These are phyloP conservation scores for Suillus bovinus DNA, from an alignment of 768 basidiomycete species.

Conservation along the genomic window DNA sequence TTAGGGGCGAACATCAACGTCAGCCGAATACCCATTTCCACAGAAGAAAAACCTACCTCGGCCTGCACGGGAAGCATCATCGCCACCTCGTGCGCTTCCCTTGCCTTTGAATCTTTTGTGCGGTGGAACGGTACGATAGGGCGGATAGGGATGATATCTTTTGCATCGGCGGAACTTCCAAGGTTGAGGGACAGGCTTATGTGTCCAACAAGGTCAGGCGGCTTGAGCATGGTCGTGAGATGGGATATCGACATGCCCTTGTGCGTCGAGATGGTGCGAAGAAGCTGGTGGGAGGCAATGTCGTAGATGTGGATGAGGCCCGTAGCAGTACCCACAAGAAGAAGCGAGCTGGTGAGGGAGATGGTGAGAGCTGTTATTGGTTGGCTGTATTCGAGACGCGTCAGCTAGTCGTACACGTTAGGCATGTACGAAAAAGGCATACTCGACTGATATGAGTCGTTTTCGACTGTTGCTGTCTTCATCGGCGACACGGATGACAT, in stretches of 20 bases:
- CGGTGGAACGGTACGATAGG: constrained; percentile 72
- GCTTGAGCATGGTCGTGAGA: constrained; percentile 79
- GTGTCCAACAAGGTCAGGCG: constrained; percentile 85
- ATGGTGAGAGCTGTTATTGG: constrained; percentile 72
- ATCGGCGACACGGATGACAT: constrained; percentile 52
- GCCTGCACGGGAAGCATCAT: constrained; percentile 54
- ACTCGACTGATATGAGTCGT: constrained; percentile 57
- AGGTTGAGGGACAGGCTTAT: constrained; percentile 52
- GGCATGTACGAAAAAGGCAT: constrained; percentile 1
- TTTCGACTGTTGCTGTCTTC: constrained; percentile 50
- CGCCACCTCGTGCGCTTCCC: constrained; percentile 72
- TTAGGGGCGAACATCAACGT: constrained; percentile 7
- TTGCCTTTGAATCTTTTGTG: constrained; percentile 62
- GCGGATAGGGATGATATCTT: constrained; percentile 64
- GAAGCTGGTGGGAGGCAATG: constrained; percentile 84
- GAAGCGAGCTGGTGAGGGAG: constrained; percentile 73
- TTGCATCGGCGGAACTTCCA: constrained; percentile 37
- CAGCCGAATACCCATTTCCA: background rate
- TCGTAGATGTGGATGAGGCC: constrained; percentile 83
- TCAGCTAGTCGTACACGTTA: constrained; percentile 6
- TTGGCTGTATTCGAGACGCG: constrained; percentile 46
- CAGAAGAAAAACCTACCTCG: constrained; percentile 33
- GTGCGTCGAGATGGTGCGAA: constrained; percentile 77
- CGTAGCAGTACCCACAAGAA: constrained; percentile 77
- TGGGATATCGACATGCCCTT: constrained; percentile 70